These are phyloP conservation scores for Panus rudis DNA, from an alignment of 768 basidiomycete genomes.

Conservation along the genomic window DNA sequence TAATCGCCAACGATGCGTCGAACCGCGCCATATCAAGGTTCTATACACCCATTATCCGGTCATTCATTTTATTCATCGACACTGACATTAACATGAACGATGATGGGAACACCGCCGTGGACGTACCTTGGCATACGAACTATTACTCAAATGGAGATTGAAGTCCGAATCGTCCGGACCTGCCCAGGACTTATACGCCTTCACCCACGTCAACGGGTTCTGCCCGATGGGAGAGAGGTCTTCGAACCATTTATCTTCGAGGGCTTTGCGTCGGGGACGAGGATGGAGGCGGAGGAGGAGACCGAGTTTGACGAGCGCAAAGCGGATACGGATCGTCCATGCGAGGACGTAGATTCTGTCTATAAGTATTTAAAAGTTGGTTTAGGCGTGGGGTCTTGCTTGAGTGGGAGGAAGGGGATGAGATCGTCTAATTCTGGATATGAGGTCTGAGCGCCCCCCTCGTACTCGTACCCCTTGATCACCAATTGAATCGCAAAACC, in stretches of 20 bases:
- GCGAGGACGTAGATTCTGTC: no score
- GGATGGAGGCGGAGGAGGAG: no score
- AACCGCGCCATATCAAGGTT: conserved; percentile 32
- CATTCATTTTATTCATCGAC: neutral
- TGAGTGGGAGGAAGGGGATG: conserved; percentile 22
- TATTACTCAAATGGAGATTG: conserved; percentile 73
- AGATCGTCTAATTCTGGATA: neutral
- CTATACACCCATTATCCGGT: conserved; percentile 10
- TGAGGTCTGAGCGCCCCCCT: neutral
- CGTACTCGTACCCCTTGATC: neutral
- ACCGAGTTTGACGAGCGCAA: no score
- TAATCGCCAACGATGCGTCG: conserved; percentile 39
- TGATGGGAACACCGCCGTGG: neutral
- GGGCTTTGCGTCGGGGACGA: no score
- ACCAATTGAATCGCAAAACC: neutral
- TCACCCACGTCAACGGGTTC: conserved; percentile 44
- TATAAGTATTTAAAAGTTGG: neutral
- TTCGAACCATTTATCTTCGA: conserved; percentile 37
- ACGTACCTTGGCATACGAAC: conserved; percentile 67
- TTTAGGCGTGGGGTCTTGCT: neutral
- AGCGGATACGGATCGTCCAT: no score
- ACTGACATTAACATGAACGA: neutral
- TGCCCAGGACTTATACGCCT: conserved; percentile 43
- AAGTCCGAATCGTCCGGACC: conserved; percentile 70
- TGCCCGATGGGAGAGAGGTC: conserved; percentile 44